Evolutionary conservation across 768 basidiomycete genomes (phyloP), one percentile per base, ranked within the genome.

Genomic region (Tephrocybe rancida): DNA sequence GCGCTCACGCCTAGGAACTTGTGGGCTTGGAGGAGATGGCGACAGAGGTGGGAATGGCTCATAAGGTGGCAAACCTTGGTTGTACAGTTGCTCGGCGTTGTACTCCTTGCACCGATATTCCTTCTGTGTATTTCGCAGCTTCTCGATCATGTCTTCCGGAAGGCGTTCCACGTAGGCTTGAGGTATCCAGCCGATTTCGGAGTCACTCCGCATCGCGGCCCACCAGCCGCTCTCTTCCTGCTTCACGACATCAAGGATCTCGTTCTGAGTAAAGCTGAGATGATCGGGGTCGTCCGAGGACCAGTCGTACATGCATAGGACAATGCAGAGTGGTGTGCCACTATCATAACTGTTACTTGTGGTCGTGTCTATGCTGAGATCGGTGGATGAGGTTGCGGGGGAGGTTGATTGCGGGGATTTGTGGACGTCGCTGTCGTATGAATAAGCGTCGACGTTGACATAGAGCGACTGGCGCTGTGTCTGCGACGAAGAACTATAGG

Each of bases 191-290:
- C 90, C 88, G 27, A 88, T 75, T 29, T 77, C 71, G 11, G 78
- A 79, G 32, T 74, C 74, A 10, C 70, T 69, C 21, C 82, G 75
- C 70, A 87, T 79, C 18, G 89, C 90, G 18, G 87, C 89, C 88
- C 89, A 92, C 90, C 89, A 92, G 9, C 90, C 90, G 1, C 84
- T 81, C 11, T 79, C 75, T 66, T 90, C 87, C 66, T 81, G 76
- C 67, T 83, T 84, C 41, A 92, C 74, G 47, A 92, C 73, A 21
- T 82, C 79, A 25, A 92, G 69, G 19, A 90, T 79, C 57, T 91
- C 89, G 56, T 83, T 81, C 70, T 81, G 80, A 35, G 68, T 69
- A 67, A 92, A 90, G 3, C 80, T 70, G 16, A 91, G 74, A 51
- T 85, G 83, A 60, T 78, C 79, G 14, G 75, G 67, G 58, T 90